These are phyloP conservation scores for Leccinum fibrillosum DNA, from an alignment of 768 basidiomycete genomes.

Conservation along the genomic window DNA sequence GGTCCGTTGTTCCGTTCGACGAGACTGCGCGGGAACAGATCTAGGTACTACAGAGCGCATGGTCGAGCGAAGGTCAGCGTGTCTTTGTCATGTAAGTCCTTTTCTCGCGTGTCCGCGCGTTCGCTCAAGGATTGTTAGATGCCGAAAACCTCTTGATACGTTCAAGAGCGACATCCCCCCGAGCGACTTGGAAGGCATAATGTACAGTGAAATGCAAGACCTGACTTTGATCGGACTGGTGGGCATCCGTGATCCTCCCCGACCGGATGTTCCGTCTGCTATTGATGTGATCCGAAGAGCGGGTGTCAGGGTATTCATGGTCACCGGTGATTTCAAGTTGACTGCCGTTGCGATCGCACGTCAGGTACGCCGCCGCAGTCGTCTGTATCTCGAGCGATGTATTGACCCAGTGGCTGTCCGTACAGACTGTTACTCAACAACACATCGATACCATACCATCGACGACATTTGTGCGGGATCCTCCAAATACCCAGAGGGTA, in stretches of 20 bases:
- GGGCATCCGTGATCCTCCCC: conserved; percentile 55
- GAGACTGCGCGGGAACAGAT: conserved; percentile 18
- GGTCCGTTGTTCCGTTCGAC: conserved; percentile 33
- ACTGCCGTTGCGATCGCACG: conserved; percentile 51
- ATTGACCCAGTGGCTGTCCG: not conserved
- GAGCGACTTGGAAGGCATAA: conserved; percentile 36
- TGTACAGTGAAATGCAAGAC: conserved; percentile 34
- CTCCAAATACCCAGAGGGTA: conserved; percentile 17
- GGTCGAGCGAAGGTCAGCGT: conserved; percentile 50
- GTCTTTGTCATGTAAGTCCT: conserved; percentile 43
- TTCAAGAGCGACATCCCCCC: conserved; percentile 27
- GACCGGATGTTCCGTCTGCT: conserved; percentile 45
- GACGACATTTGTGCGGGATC: conserved; percentile 23
- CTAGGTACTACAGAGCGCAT: conserved; percentile 33
- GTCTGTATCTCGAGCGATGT: not conserved
- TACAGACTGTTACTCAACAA: conserved; percentile 40
- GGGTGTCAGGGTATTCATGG: conserved; percentile 53
- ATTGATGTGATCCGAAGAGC: conserved; percentile 46
- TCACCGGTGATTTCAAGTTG: conserved; percentile 54
- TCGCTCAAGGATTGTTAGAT: conserved; percentile 15
- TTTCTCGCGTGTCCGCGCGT: not conserved
- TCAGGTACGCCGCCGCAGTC: conserved; percentile 32
- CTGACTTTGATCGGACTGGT: conserved; percentile 50
- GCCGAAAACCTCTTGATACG: conserved; percentile 29
- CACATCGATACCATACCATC: conserved; percentile 31